Evolutionary conservation across 2,329 filamentous ascomycete species (phyloP).

Genomic region (Aspergillus thermomutatus): DNA sequence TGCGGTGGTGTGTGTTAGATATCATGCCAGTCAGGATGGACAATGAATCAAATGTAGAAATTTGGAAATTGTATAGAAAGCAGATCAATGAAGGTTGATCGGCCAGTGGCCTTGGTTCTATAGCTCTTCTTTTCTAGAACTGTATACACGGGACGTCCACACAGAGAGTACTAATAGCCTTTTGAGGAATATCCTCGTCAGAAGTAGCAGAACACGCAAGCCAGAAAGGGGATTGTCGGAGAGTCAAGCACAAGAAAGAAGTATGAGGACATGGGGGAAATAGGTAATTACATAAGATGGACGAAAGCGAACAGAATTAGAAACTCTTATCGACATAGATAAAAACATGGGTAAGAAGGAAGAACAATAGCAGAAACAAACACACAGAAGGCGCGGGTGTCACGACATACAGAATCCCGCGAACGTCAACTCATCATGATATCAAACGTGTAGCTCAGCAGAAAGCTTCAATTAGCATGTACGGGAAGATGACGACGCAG

Average conservation of each 20-base stretch:
- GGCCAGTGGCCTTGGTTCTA: not conserved
- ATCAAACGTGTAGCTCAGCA: conserved; percentile 18
- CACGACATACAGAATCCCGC: not conserved
- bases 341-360: not conserved
- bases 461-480: conserved; percentile 67
- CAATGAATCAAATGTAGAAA: conserved; percentile 16
- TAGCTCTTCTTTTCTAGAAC: not conserved
- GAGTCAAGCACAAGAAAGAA: not conserved
- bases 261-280: not conserved
- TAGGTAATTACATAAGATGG: not conserved
- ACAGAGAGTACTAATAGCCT: not conserved
- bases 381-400: not conserved
- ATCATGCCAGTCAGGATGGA: conserved; percentile 14
- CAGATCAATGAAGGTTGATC: conserved; percentile 1
- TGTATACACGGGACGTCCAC: not conserved
- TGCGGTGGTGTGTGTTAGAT: conserved; percentile 13
- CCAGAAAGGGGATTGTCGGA: too few relatives aligned
- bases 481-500: conserved; percentile 76
- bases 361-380: not conserved
- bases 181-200: not conserved
- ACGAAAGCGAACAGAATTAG: not conserved
- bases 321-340: not conserved
- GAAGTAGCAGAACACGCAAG: not conserved
- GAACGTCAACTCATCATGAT: not conserved
- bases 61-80: conserved; percentile 19